A percentile compares a stretch with the other conserved stretches of the same genome.
These are phyloP conservation scores for Russula sp. DNA, from an alignment of 768 basidiomycete genomes.

Conservation along the genomic window DNA sequence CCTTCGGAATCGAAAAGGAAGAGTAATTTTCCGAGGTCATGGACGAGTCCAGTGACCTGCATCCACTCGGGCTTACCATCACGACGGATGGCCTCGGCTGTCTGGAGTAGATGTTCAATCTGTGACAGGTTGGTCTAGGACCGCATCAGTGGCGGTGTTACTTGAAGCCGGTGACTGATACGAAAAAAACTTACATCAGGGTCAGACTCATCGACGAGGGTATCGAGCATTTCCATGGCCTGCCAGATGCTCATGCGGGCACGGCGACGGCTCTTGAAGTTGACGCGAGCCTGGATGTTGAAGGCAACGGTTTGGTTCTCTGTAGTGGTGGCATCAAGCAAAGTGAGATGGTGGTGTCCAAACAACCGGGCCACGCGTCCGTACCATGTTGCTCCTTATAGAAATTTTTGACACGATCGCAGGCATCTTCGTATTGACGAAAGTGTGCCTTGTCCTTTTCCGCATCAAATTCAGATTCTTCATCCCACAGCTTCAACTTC, in stretches of 20 bases:
- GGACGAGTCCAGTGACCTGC: slow-evolving; percentile 83
- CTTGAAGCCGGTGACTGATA: slow-evolving; percentile 1
- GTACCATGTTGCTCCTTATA: slow-evolving; percentile 77
- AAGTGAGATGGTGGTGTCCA: slow-evolving; percentile 11
- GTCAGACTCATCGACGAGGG: slow-evolving; percentile 86
- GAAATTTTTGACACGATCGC: slow-evolving; percentile 73
- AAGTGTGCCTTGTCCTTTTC: slow-evolving; percentile 65
- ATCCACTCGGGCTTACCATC: slow-evolving; percentile 92
- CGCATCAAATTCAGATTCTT: slow-evolving; percentile 54
- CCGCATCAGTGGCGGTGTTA: slow-evolving; percentile 9
- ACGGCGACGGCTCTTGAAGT: slow-evolving; percentile 63
- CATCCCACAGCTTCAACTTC: slow-evolving; percentile 58
- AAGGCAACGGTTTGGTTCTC: slow-evolving; percentile 86
- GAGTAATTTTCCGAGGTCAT: slow-evolving; percentile 87
- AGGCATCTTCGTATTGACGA: slow-evolving; percentile 71
- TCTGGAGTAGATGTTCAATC: slow-evolving; percentile 88
- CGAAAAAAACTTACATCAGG: slow-evolving; percentile 59
- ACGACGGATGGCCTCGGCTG: slow-evolving; percentile 82
- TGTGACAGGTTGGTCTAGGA: slow-evolving; percentile 69
- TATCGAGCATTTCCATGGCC: slow-evolving; percentile 84
- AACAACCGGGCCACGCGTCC: slow-evolving; percentile 26
- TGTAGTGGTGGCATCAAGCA: slow-evolving; percentile 34
- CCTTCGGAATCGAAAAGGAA: slow-evolving; percentile 82
- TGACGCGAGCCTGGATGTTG: slow-evolving; percentile 74
- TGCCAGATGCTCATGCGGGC: slow-evolving; percentile 82